Base-by-base conservation (phyloP, 2,329 filamentous ascomycete genomes). In the Cladobotryum protrusum region DNA sequence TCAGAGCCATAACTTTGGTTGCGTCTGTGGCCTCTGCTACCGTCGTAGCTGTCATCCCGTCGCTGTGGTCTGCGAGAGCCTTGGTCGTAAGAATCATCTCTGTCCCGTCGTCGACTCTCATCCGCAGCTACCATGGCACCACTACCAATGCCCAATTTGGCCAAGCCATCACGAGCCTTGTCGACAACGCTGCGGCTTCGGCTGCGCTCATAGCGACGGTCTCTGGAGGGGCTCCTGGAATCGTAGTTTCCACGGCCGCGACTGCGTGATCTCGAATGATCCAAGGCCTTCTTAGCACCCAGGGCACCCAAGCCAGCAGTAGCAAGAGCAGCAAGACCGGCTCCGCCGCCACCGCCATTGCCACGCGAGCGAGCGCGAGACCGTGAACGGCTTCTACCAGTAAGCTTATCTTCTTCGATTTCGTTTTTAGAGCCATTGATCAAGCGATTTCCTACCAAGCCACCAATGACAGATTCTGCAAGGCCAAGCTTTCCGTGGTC, bases 381-480 rank as follows among this genome's bases (percentile, higher is more conserved):
- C 45, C 85, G 79, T 24, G 86, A 89, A 42, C 83, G 82, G 56
- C 86, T 89, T 43, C 85, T 77, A 14, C 81, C 79, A 0, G 76
- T 81, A 42, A 66, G 67, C 53, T 69, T 71, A 67, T 78, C 83
- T 72, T 76, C 81, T 61, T 76, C 83, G 64, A 82, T 86, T 62
- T 78, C 81, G 66, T 75, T 81, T 70, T 76, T 78, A 43, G 86
- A 82, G 17, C 91, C 91, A 62, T 96, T 91, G 65, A 95, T 81
- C 54, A 96, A 72, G 48, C 88, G 86, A 69, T 90, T 95, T 41
- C 89, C 87, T 32, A 92, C 82, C 42, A 96, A 78, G 67, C 92
- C 92, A 62, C 90, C 91, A 52, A 96, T 80, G 49, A 95, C 90
- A 35, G 91, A 88, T 66, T 95, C 89, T 37, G 90, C 76, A 49